Percentiles rank a stretch among this genome's conserved stretches.
Evolutionary conservation across 129 eudicot species (phyloP).

Genomic region (Chrysanthemum seticuspe): DNA sequence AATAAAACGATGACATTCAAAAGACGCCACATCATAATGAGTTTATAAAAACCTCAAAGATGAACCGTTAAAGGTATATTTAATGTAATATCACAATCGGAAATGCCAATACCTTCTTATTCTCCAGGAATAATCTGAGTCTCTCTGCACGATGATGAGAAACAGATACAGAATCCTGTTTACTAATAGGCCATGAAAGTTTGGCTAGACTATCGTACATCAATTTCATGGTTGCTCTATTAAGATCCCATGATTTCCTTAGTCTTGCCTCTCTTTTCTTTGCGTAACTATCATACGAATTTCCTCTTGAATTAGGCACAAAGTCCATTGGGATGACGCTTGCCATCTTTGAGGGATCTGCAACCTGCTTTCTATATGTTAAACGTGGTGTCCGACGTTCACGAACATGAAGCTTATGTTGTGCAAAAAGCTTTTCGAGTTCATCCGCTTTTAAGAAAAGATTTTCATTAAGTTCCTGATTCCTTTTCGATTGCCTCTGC

Average conservation of each 20-base stretch:
- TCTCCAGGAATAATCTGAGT: not conserved
- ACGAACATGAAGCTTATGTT: not conserved
- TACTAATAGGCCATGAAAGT: not conserved
- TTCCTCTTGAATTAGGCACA: not conserved
- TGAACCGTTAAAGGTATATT: not conserved
- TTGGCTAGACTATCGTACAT: slow-evolving; percentile 9
- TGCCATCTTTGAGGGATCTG: not conserved
- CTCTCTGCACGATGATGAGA: not conserved
- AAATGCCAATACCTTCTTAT: not conserved
- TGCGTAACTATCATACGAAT: not conserved
- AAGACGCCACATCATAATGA: not conserved
- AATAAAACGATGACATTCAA: not conserved
- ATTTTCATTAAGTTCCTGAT: not conserved
- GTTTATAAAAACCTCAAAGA: not conserved
- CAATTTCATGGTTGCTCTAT: slow-evolving; percentile 1
- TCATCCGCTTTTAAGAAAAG: not conserved
- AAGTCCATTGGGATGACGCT: not conserved
- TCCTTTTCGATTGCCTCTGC: not conserved
- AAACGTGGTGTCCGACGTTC: not conserved
- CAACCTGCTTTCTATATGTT: not conserved
- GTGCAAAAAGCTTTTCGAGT: slow-evolving; percentile 9
- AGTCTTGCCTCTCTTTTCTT: slow-evolving; percentile 2
- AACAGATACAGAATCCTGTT: slow-evolving; percentile 1
- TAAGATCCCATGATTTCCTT: not conserved
- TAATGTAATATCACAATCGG: not conserved